Evolutionary conservation across 441 rosid genomes (phyloP).

Genomic region (Gossypium laxum): DNA sequence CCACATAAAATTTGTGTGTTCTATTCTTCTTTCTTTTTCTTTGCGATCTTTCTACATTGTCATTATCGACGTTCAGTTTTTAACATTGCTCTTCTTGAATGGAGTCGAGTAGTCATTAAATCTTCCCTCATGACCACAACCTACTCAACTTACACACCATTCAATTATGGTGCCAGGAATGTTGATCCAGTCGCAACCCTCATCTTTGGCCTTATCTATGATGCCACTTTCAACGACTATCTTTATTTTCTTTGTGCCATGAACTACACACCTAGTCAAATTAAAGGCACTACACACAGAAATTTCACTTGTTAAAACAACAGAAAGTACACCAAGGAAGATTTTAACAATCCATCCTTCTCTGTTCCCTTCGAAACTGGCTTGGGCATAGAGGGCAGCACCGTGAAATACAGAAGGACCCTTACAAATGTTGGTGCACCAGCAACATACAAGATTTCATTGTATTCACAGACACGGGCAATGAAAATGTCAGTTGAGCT

Average conservation of each 20-base stretch:
- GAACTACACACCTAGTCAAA: slow-evolving; percentile 29
- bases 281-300: slow-evolving; percentile 27
- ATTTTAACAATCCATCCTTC: slow-evolving; percentile 50
- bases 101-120: slow-evolving; percentile 15
- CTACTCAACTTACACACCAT: slow-evolving; percentile 28
- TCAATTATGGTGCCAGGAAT: slow-evolving; percentile 31
- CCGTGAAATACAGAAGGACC: slow-evolving; percentile 35
- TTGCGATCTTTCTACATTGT: too few relatives aligned
- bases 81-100: slow-evolving; percentile 16
- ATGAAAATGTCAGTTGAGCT: slow-evolving; percentile 48
- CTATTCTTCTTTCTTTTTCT: too few relatives aligned
- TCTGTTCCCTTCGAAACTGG: slow-evolving; percentile 39
- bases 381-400: slow-evolving; percentile 33
- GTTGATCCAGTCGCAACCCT: slow-evolving; percentile 29
- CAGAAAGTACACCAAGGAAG: slow-evolving; percentile 29
- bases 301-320: slow-evolving; percentile 27
- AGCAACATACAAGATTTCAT: slow-evolving; percentile 31
- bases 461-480: slow-evolving; percentile 27
- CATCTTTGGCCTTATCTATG: slow-evolving; percentile 39
- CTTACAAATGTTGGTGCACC: slow-evolving; percentile 44
- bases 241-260: slow-evolving; percentile 44
- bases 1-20: too few relatives aligned
- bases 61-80: slow-evolving; percentile 3
- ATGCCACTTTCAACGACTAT: slow-evolving; percentile 31
- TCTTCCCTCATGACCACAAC: slow-evolving; percentile 15